phyloP scores from a whole-genome alignment of 306 rosid genomes.

The Macrotyloma uniflorum region DNA sequence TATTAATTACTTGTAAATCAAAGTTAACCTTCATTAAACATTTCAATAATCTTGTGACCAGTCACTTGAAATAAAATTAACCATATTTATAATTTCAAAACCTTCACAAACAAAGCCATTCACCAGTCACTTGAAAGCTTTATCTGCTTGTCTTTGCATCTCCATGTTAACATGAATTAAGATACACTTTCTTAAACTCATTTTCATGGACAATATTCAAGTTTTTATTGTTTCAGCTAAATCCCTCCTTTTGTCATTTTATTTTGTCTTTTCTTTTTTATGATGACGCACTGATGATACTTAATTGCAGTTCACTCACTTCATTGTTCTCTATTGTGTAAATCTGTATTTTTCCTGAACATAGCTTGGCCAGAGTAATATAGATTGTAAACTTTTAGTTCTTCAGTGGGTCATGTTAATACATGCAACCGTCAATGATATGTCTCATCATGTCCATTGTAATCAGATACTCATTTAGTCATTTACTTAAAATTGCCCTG shows the following conservation, averaged over 20 bases:
- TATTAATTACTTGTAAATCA: too few species aligned
- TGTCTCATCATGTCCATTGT: background rate
- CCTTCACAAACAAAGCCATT: background rate
- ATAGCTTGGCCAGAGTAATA: constrained; percentile 3
- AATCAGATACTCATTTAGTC: constrained; percentile 14
- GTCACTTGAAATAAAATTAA: too few species aligned
- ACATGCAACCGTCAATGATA: background rate
- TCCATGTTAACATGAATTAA: constrained; percentile 2
- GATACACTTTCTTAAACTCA: background rate
- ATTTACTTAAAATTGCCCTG: background rate
- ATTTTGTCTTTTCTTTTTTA: background rate
- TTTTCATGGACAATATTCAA: background rate
- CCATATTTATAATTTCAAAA: background rate
- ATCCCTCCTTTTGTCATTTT: background rate
- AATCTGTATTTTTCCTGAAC: background rate
- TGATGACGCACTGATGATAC: background rate
- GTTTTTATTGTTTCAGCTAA: constrained; percentile 14
- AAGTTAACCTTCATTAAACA: too few species aligned
- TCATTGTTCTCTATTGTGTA: background rate
- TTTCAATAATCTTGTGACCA: too few species aligned
- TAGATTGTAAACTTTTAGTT: constrained; percentile 9
- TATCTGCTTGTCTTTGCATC: background rate
- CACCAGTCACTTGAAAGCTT: background rate
- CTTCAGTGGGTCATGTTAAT: constrained; percentile 2
- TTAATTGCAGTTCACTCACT: background rate